Percentiles rank a stretch among this genome's conserved stretches.
Conservation (phyloP, 306 rosid genomes). For the Hylodesmum podocarpum region DNA sequence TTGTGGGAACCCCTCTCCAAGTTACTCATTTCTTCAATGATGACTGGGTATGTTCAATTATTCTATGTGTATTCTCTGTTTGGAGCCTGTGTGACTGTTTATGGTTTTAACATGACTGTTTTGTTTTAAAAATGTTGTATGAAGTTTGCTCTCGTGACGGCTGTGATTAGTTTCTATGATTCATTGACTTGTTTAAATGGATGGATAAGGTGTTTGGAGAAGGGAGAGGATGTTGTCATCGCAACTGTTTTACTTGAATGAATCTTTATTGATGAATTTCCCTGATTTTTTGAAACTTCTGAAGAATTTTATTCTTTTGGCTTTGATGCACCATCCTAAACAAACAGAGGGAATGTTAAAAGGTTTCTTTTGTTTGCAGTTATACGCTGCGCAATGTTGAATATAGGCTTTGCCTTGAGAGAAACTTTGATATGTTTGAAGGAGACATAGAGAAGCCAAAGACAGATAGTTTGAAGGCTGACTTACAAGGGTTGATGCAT, state of each 20-base stretch:
- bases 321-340: not conserved
- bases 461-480: slow-evolving; percentile 42
- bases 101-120: not conserved
- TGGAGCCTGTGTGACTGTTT: not conserved
- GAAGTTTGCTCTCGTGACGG: slow-evolving; percentile 4
- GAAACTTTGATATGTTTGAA: slow-evolving; percentile 59
- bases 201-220: not conserved
- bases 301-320: not conserved
- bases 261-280: not conserved
- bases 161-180: slow-evolving; percentile 1
- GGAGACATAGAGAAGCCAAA: slow-evolving; percentile 50
- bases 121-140: not conserved
- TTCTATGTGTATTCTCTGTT: not conserved
- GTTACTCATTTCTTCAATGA: slow-evolving; percentile 87
- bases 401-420: slow-evolving; percentile 88
- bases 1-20: slow-evolving; percentile 91
- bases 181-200: not conserved
- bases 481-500: slow-evolving; percentile 57
- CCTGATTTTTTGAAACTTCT: not conserved
- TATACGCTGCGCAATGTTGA: slow-evolving; percentile 94
- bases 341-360: slow-evolving; percentile 19
- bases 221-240: not conserved
- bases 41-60: slow-evolving; percentile 78
- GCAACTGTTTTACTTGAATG: not conserved
- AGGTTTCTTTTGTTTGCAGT: slow-evolving; percentile 45